A percentile compares a stretch with the other conserved stretches of the same genome.
These are phyloP conservation scores for Saccharum spontaneum DNA, from an alignment of 176 grass and related monocot genomes.

Conservation along the genomic window DNA sequence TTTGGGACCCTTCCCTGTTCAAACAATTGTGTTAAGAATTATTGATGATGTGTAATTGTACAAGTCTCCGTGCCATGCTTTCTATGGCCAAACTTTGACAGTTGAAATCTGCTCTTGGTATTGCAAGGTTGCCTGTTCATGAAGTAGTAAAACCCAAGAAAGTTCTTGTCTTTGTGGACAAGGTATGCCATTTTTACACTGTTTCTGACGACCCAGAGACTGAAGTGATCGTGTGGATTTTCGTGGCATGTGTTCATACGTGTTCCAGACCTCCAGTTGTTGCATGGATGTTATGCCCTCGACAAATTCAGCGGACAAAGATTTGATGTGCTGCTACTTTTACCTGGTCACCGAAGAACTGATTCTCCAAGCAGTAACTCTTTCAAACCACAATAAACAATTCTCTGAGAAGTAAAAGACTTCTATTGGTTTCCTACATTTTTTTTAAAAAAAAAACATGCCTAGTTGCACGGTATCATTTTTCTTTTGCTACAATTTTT, in stretches of 20 bases:
- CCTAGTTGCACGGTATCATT: too few relatives aligned
- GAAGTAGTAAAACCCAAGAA: not conserved
- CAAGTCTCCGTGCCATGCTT: not conserved
- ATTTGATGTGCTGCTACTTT: not conserved
- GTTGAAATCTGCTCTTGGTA: not conserved
- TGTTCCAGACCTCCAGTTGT: not conserved
- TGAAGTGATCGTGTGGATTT: not conserved
- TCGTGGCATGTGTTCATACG: not conserved
- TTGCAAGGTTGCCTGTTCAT: not conserved
- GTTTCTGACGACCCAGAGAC: not conserved
- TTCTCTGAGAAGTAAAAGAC: not conserved
- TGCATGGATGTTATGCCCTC: not conserved
- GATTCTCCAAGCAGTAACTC: not conserved
- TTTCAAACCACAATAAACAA: not conserved
- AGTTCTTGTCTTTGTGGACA: constrained; percentile 4
- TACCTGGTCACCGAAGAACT: constrained; percentile 20
- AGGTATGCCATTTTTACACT: not conserved
- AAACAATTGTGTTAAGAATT: not conserved
- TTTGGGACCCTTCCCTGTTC: not conserved
- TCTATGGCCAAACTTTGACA: not conserved
- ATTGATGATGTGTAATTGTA: not conserved
- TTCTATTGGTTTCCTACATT: not conserved
- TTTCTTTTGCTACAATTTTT: not conserved
- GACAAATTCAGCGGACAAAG: constrained; percentile 7
- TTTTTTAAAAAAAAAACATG: not conserved